phyloP scores from a whole-genome alignment of 441 rosid species.

The Adansonia gregorii region DNA sequence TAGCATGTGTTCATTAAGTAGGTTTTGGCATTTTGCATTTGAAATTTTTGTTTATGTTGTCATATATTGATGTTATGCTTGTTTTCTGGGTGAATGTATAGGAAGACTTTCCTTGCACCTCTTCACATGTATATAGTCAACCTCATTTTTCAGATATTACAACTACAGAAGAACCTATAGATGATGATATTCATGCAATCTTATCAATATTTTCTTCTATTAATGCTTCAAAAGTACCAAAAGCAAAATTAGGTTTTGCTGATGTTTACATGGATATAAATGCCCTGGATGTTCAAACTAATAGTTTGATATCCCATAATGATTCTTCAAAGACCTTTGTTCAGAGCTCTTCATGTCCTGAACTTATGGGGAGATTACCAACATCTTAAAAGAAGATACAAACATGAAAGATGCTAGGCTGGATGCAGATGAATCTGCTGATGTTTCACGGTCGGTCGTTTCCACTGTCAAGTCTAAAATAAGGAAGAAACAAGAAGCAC shows the following conservation, averaged over 20 bases:
- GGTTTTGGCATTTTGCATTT: not conserved
- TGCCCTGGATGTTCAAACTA: conserved; percentile 45
- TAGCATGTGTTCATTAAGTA: not conserved
- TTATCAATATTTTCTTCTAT: conserved; percentile 56
- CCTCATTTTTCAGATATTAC: conserved; percentile 66
- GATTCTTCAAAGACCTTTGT: conserved; percentile 42
- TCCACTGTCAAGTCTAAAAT: conserved; percentile 41
- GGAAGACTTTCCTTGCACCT: conserved; percentile 48
- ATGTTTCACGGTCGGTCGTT: conserved; percentile 42
- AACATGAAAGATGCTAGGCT: conserved; percentile 37
- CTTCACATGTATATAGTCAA: conserved; percentile 74
- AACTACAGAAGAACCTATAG: conserved; percentile 50
- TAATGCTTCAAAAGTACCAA: conserved; percentile 46
- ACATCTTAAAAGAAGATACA: conserved; percentile 41
- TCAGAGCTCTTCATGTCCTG: conserved; percentile 39
- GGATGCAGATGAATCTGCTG: conserved; percentile 47
- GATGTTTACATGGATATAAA: conserved; percentile 42
- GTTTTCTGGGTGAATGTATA: conserved; percentile 35
- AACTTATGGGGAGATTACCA: conserved; percentile 35
- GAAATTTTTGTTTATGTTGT: conserved; percentile 7
- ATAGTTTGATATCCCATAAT: conserved; percentile 45
- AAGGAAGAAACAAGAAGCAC: conserved; percentile 61
- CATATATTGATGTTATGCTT: conserved; percentile 9
- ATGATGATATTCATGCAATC: conserved; percentile 48
- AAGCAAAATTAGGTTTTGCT: conserved; percentile 47